Evolutionary conservation across 345 rosid genomes (phyloP).

Genomic region (Rhodamnia argentea): DNA sequence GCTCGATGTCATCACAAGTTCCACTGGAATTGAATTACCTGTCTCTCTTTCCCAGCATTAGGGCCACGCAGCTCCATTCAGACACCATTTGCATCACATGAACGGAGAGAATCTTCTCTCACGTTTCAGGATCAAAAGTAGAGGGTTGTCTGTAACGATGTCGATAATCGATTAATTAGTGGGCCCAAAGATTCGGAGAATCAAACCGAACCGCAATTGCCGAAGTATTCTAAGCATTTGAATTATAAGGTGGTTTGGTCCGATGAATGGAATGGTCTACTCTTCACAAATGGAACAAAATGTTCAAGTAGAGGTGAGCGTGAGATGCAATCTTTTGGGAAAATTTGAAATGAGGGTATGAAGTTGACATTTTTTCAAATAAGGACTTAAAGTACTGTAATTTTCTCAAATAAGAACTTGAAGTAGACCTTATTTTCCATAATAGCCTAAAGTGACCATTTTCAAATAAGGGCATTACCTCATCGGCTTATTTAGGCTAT

Average conservation of each 20-base stretch:
- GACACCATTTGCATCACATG: background rate
- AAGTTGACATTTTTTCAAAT: too few relatives aligned
- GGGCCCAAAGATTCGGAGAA: background rate
- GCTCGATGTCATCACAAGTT: background rate
- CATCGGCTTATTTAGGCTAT: too few relatives aligned
- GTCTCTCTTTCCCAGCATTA: background rate
- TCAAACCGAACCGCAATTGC: background rate
- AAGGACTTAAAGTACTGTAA: too few relatives aligned
- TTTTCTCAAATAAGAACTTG: too few relatives aligned
- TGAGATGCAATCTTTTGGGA: too few relatives aligned
- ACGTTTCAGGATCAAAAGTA: background rate
- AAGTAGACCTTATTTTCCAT: too few relatives aligned
- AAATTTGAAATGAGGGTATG: too few relatives aligned
- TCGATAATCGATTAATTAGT: background rate
- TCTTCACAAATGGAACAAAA: background rate
- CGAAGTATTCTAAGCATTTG: background rate
- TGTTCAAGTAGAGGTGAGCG: too few relatives aligned
- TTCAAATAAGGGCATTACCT: too few relatives aligned
- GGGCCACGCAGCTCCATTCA: background rate
- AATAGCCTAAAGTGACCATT: too few relatives aligned
- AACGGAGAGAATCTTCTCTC: background rate
- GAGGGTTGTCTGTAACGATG: background rate
- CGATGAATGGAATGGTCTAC: background rate
- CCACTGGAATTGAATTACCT: background rate
- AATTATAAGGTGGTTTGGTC: background rate